Evolutionary conservation across 2,329 filamentous ascomycete genomes (phyloP), one percentile per base, ranked within the genome.

Genomic region (Diaporthe sp.): DNA sequence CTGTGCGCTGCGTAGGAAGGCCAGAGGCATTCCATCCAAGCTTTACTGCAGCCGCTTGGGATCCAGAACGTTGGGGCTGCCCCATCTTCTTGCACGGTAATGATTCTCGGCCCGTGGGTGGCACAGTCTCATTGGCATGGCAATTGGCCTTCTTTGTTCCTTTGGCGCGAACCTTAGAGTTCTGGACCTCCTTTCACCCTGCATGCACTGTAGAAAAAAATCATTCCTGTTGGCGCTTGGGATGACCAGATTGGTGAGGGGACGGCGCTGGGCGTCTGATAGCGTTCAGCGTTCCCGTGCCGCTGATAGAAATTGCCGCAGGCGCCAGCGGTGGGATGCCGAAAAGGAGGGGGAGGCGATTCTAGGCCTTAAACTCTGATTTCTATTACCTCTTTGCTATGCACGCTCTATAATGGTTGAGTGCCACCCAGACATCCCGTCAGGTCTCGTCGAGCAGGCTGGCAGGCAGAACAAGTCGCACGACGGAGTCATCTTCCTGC

Each of bases 301-400:
- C 28, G 5, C n/a, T 37, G 62, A 51, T 2, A 46, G 42, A 46
- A 53, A 69, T 42, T 69, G 65, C 65, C 65, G 65, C 65, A 69
- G 65, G 49, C 65, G 65, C 65, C n/a, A 6, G 49, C 46, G 49
- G 65, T 53, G 51, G 65, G 31, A 55, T 69, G 65, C 49, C 46
- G 49, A 69, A 34, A 28, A 34, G 34, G 65, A 68, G 65, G 65
- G 65, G 65, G 46, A 69, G 49, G 65, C 65, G n/a, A 37, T 42
- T 42, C 49, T 69, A 34, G 65, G 15, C 65, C 34, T 31, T 49
- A 69, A 69, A 69, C 65, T 69, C 49, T 69, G 65, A 69, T 69
- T 69, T 42, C 65, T 55, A 69, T 69, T 69, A 69, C 65, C 65
- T 55, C 65, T 69, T n/a, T 28, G 34, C 22, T 55, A 69, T 69